Conservation (phyloP, 306 rosid genomes). For the Luffa acutangula region DNA sequence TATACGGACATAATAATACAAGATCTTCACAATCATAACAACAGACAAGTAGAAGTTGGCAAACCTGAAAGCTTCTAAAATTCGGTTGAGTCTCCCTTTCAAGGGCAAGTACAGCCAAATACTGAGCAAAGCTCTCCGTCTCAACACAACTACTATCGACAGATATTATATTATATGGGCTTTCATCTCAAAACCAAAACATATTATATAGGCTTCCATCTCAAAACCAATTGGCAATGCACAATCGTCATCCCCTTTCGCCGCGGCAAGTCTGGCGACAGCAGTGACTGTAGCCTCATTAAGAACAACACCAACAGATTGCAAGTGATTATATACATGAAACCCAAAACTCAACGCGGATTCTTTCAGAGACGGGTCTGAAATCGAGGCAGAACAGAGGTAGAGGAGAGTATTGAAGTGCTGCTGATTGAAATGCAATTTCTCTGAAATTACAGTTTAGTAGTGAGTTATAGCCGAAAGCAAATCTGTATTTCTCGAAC, state of each 20-base stretch:
- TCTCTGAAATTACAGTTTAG: constrained; percentile 30
- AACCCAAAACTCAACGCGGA: constrained; percentile 45
- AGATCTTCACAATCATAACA: background rate
- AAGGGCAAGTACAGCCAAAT: constrained; percentile 57
- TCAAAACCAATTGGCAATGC: too few relatives aligned
- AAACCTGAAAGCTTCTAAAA: constrained; percentile 76
- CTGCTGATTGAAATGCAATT: constrained; percentile 39
- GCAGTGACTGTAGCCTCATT: constrained; percentile 79
- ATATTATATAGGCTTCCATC: too few relatives aligned
- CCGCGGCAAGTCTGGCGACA: constrained; percentile 60
- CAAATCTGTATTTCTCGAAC: constrained; percentile 53
- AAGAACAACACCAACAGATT: constrained; percentile 26
- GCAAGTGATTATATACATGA: constrained; percentile 50
- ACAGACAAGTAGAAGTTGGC: background rate
- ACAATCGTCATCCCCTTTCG: constrained; percentile 43
- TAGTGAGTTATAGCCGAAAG: constrained; percentile 39
- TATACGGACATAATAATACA: background rate
- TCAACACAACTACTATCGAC: constrained; percentile 66
- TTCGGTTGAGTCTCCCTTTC: constrained; percentile 62
- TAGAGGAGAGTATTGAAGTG: constrained; percentile 79
- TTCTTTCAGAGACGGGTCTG: constrained; percentile 31
- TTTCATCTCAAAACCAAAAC: too few relatives aligned
- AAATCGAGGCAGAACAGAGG: constrained; percentile 56
- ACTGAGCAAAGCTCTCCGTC: constrained; percentile 53
- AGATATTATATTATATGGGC: too few relatives aligned